phyloP scores from a whole-genome alignment of 768 basidiomycete species.

The Dentipellis fragilis region DNA sequence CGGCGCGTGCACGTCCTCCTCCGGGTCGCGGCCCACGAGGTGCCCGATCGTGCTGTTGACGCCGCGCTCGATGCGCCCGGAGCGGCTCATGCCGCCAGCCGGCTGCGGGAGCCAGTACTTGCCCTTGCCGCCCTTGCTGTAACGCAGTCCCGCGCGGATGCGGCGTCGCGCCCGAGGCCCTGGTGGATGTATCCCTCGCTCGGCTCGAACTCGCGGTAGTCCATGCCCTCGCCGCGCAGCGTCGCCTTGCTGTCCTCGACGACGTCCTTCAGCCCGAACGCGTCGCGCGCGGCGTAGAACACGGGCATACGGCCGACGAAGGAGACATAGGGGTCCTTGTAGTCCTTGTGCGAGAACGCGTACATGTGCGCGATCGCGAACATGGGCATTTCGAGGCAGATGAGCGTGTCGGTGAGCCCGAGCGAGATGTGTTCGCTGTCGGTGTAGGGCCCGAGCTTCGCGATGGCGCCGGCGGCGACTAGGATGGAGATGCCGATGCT shows the following conservation, averaged over 20 bases:
- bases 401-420: slow-evolving; percentile 81
- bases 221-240: slow-evolving; percentile 80
- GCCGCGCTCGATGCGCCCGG: slow-evolving; percentile 30
- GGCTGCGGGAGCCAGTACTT: slow-evolving; percentile 95
- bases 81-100: slow-evolving; percentile 25
- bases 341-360: slow-evolving; percentile 88
- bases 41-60: slow-evolving; percentile 29
- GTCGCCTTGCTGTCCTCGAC: slow-evolving; percentile 78
- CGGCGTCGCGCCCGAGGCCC: slow-evolving; percentile 79
- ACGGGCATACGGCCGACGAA: slow-evolving; percentile 88
- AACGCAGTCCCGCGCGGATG: slow-evolving; percentile 86
- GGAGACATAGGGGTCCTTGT: slow-evolving; percentile 48
- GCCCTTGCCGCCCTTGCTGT: slow-evolving; percentile 77
- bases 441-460: slow-evolving; percentile 75
- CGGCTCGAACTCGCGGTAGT: slow-evolving; percentile 94
- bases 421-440: slow-evolving; percentile 85
- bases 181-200: slow-evolving; percentile 90
- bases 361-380: slow-evolving; percentile 94
- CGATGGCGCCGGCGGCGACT: slow-evolving; percentile 74
- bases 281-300: slow-evolving; percentile 78
- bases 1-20: slow-evolving; percentile 64
- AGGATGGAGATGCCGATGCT: slow-evolving; percentile 76
- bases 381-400: slow-evolving; percentile 95
- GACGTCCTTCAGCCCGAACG: slow-evolving; percentile 81
- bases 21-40: slow-evolving; percentile 31